These are phyloP conservation scores for Penicillium egyptiacum DNA, from an alignment of 495 filamentous ascomycete species.

Conservation along the genomic window DNA sequence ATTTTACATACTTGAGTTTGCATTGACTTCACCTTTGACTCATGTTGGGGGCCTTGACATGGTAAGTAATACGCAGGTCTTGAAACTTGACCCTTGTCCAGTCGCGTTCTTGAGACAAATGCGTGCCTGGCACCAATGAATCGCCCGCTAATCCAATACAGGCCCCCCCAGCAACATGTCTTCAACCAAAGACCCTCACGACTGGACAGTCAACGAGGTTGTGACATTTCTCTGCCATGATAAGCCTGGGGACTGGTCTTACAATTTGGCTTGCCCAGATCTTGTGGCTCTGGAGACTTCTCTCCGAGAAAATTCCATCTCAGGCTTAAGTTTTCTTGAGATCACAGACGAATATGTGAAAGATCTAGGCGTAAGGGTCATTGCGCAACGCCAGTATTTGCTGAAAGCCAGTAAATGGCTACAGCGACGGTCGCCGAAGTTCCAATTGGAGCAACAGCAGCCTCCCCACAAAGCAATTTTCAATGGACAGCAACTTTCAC, in stretches of 20 bases:
- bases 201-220: conserved; percentile 67
- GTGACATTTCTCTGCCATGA: conserved; percentile 61
- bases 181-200: conserved; percentile 54
- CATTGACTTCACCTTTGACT: neutral
- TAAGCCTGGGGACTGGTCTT: conserved; percentile 44
- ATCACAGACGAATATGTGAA: conserved; percentile 44
- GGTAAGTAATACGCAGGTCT: neutral
- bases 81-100: neutral
- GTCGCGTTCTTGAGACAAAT: neutral
- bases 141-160: neutral
- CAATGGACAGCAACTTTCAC: neutral
- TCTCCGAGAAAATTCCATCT: conserved; percentile 59
- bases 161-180: conserved; percentile 20
- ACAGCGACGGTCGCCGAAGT: conserved; percentile 42
- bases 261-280: conserved; percentile 48
- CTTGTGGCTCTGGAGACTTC: conserved; percentile 46
- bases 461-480: neutral
- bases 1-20: no score
- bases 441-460: conserved; percentile 13
- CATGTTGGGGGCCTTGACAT: neutral
- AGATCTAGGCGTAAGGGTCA: conserved; percentile 49
- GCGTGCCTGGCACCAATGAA: neutral
- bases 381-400: conserved; percentile 49
- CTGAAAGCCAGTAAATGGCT: conserved; percentile 49
- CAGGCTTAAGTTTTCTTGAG: conserved; percentile 60